These are phyloP conservation scores for Chytridiales sp. DNA, from an alignment of 371 early-diverging fungal genomes.

Conservation along the genomic window DNA sequence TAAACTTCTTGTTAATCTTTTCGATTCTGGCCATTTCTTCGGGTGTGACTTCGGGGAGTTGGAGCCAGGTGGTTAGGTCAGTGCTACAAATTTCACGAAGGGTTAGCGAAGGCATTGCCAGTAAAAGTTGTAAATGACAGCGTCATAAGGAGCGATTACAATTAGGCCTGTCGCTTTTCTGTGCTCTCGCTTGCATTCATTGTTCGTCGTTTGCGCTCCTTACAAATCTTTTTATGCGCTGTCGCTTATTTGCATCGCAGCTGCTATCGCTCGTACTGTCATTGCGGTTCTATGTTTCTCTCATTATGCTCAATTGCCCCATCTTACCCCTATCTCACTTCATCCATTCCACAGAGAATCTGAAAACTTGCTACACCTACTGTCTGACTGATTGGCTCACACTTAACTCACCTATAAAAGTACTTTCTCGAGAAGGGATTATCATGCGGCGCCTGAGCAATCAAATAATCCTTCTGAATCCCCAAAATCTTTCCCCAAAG, in stretches of 20 bases:
- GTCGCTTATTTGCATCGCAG: too few relatives aligned
- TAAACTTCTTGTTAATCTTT: conserved; percentile 37
- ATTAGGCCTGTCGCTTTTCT: too few relatives aligned
- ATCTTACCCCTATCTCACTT: too few relatives aligned
- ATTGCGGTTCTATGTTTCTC: too few relatives aligned
- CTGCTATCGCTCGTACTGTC: neutral
- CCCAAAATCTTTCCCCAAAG: conserved; percentile 57
- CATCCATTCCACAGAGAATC: too few relatives aligned
- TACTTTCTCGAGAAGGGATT: conserved; percentile 45
- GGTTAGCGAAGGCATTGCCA: neutral
- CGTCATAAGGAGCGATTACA: too few relatives aligned
- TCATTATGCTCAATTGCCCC: too few relatives aligned
- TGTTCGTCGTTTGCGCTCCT: too few relatives aligned
- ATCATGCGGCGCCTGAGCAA: conserved; percentile 40
- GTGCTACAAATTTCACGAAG: conserved; percentile 21
- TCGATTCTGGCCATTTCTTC: conserved; percentile 38
- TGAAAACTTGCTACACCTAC: conserved; percentile 7
- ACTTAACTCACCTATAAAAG: conserved; percentile 44
- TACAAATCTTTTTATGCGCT: too few relatives aligned
- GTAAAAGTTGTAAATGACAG: too few relatives aligned
- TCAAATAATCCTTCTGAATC: conserved; percentile 48
- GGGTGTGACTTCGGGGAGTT: conserved; percentile 47
- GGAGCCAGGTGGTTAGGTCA: conserved; percentile 51
- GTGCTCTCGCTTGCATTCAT: too few relatives aligned
- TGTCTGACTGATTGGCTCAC: too few relatives aligned